Percentiles rank a stretch among this genome's conserved stretches.
Conservation (phyloP, 2,329 filamentous ascomycete genomes). For the Fusarium dimerum region DNA sequence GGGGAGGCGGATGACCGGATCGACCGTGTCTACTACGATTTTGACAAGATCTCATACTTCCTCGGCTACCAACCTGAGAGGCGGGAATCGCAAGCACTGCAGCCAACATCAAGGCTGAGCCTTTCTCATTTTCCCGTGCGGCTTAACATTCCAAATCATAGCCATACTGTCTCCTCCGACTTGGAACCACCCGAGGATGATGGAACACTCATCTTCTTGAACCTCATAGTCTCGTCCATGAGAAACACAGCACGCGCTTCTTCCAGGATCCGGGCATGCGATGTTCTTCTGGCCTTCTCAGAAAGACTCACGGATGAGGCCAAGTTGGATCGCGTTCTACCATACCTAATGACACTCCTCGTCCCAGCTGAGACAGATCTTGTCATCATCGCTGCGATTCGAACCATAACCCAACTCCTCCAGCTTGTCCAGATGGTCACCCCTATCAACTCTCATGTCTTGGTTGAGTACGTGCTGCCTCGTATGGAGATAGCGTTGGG, state of each 20-base stretch:
- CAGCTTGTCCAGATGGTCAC: conserved; percentile 88
- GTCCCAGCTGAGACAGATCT: conserved; percentile 75
- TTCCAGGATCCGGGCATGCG: conserved; percentile 86
- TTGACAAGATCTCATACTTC: conserved; percentile 97
- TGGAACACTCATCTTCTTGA: conserved; percentile 89
- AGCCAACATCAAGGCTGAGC: conserved; percentile 45
- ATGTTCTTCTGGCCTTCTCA: conserved; percentile 87
- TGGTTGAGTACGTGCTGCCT: conserved; percentile 68
- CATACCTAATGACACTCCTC: conserved; percentile 82
- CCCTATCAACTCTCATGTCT: conserved; percentile 68
- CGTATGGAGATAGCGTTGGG: conserved; percentile 58
- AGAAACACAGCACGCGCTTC: conserved; percentile 86
- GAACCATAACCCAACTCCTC: conserved; percentile 85
- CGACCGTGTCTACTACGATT: conserved; percentile 88
- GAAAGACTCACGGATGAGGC: conserved; percentile 92
- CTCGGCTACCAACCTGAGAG: conserved; percentile 70
- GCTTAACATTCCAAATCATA: conserved; percentile 83
- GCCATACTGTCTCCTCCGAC: conserved; percentile 65
- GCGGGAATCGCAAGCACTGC: conserved; percentile 30
- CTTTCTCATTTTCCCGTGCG: conserved; percentile 75
- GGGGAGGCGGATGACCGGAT: conserved; percentile 93
- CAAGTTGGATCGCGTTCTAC: conserved; percentile 89
- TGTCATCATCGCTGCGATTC: conserved; percentile 81
- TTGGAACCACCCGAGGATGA: conserved; percentile 72
- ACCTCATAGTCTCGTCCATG: conserved; percentile 83